A percentile compares a stretch with the other conserved stretches of the same genome.
These are phyloP conservation scores for Colletotrichum sp. DNA, from an alignment of 2,329 filamentous ascomycete genomes.

Conservation along the genomic window DNA sequence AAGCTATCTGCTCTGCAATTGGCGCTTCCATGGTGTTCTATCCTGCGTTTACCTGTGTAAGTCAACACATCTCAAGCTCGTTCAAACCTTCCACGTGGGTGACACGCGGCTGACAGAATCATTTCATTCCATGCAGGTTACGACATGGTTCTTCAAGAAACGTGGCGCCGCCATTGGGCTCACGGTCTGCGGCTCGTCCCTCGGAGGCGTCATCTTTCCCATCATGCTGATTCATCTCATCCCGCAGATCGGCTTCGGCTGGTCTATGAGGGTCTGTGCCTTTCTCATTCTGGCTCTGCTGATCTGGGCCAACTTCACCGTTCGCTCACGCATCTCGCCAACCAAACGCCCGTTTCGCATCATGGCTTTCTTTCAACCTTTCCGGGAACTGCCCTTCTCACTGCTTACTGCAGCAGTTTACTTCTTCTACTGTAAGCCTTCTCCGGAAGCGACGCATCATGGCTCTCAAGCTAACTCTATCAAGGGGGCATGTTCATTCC, in stretches of 20 bases:
- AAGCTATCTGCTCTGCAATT: constrained; percentile 40
- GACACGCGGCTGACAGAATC: background rate
- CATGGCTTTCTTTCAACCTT: constrained; percentile 32
- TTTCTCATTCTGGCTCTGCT: constrained; percentile 40
- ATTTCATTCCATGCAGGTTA: background rate
- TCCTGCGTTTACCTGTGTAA: background rate
- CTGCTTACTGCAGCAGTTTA: constrained; percentile 33
- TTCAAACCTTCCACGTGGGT: background rate
- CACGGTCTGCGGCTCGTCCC: constrained; percentile 26
- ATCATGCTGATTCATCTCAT: constrained; percentile 42
- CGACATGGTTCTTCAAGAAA: constrained; percentile 26
- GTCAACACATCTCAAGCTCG: accelerated
- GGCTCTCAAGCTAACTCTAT: background rate
- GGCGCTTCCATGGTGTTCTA: constrained; percentile 37
- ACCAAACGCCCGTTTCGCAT: constrained; percentile 18
- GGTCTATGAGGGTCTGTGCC: constrained; percentile 41
- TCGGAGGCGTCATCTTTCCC: constrained; percentile 45
- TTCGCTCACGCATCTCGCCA: constrained; percentile 28
- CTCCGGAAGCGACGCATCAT: background rate
- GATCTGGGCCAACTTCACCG: constrained; percentile 31
- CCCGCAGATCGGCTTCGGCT: constrained; percentile 36
- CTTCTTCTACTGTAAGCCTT: constrained; percentile 24
- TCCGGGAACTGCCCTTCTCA: constrained; percentile 31
- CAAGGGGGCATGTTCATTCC: constrained; percentile 16
- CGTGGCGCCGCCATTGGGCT: constrained; percentile 32